Conservation (phyloP, 192 early-diverging fungal genomes). For the Coemansia erecta region DNA sequence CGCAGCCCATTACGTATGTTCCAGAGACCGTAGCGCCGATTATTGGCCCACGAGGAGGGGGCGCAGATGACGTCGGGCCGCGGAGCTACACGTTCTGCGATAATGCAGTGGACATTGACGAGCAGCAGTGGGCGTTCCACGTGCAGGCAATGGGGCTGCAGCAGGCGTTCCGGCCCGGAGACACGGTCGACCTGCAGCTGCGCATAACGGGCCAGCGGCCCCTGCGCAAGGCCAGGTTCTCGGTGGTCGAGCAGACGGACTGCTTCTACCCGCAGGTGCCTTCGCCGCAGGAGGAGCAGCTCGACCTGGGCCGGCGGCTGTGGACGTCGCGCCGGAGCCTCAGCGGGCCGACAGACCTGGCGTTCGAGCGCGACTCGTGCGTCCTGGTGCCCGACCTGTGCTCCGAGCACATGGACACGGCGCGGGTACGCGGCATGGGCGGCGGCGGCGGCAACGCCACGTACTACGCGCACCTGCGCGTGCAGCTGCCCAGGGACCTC, state of each 20-base stretch:
- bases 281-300: slow-evolving; percentile 41
- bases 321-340: slow-evolving; percentile 29
- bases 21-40: slow-evolving; percentile 40
- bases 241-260: slow-evolving; percentile 39
- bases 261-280: slow-evolving; percentile 50
- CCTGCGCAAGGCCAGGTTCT: slow-evolving; percentile 27
- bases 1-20: slow-evolving; percentile 30
- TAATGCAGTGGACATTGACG: slow-evolving; percentile 20
- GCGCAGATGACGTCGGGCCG: slow-evolving; percentile 1
- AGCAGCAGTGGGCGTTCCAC: slow-evolving; percentile 22
- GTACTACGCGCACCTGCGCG: slow-evolving; percentile 31
- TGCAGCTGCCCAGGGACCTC: slow-evolving; percentile 15
- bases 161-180: slow-evolving; percentile 47
- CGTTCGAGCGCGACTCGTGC: slow-evolving; percentile 39
- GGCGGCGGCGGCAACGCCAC: slow-evolving; percentile 18
- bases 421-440: slow-evolving; percentile 12
- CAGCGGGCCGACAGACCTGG: slow-evolving; percentile 14
- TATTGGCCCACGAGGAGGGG: not conserved
- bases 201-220: slow-evolving; percentile 23
- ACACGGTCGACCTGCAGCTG: slow-evolving; percentile 35
- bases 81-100: slow-evolving; percentile 39
- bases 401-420: slow-evolving; percentile 25
- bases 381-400: slow-evolving; percentile 21
- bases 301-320: slow-evolving; percentile 41
- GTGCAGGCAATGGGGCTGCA: slow-evolving; percentile 27